These are phyloP conservation scores for Antarctomyces pellizariae DNA, from an alignment of 495 filamentous ascomycete species.

Conservation along the genomic window DNA sequence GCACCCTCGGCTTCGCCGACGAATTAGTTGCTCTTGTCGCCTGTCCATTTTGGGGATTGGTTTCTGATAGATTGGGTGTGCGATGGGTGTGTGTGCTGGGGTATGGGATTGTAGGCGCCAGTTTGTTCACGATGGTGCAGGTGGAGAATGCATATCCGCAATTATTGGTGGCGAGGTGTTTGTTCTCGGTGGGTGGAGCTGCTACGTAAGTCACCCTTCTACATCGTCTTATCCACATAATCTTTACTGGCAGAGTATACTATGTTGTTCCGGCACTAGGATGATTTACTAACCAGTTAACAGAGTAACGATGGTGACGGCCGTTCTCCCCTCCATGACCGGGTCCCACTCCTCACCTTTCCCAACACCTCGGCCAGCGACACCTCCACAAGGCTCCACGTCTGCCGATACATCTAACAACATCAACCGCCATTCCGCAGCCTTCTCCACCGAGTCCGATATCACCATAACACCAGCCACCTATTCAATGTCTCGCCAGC, in stretches of 20 bases:
- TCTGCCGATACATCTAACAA: conserved; percentile 8
- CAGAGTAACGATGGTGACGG: conserved; percentile 87
- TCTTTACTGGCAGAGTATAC: too few relatives aligned
- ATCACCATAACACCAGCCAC: conserved; percentile 36
- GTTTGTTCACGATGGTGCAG: conserved; percentile 63
- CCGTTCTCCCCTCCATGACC: conserved; percentile 72
- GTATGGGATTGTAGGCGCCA: conserved; percentile 53
- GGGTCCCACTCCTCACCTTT: too few relatives aligned
- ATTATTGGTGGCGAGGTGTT: conserved; percentile 58
- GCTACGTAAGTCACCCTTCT: conserved; percentile 33
- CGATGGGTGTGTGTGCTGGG: conserved; percentile 56
- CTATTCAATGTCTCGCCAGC: too few relatives aligned
- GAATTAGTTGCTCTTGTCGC: conserved; percentile 78
- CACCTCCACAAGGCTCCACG: too few relatives aligned
- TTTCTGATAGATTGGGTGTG: conserved; percentile 79
- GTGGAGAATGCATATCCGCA: conserved; percentile 74
- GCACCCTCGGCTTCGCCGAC: conserved; percentile 87
- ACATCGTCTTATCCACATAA: too few relatives aligned
- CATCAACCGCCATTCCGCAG: conserved; percentile 21
- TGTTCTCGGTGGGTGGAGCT: conserved; percentile 78
- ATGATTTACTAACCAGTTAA: conserved; percentile 2
- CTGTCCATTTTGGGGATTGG: conserved; percentile 74
- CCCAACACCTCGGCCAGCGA: too few relatives aligned
- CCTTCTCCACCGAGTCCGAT: conserved; percentile 35
- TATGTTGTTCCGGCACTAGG: background rate